phyloP scores from a whole-genome alignment of 306 rosid genomes.

The Vigna radiata region DNA sequence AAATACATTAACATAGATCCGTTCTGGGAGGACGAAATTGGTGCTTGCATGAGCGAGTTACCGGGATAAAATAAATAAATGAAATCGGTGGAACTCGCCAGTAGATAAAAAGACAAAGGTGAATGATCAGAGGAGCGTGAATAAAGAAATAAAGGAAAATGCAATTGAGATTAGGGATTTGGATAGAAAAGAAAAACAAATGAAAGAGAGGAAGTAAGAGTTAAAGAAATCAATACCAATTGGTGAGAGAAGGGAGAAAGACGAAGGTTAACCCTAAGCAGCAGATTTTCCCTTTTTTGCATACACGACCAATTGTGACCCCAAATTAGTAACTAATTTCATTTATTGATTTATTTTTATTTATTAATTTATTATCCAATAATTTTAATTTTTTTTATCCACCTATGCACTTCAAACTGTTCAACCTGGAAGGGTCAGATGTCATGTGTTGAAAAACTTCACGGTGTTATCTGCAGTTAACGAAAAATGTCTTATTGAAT shows the following conservation, averaged over 20 bases:
- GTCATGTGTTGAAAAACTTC: too few relatives aligned
- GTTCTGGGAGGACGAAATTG: neutral
- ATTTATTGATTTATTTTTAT: too few relatives aligned
- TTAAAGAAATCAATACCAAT: neutral
- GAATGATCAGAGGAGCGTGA: neutral
- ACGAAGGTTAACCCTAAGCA: neutral
- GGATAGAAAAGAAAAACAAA: neutral
- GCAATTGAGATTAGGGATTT: neutral
- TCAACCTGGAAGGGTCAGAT: too few relatives aligned
- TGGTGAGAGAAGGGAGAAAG: neutral
- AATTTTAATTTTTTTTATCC: too few relatives aligned
- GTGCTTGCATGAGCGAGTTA: neutral
- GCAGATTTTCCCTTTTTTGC: too few relatives aligned
- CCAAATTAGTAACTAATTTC: too few relatives aligned
- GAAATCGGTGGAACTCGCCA: neutral
- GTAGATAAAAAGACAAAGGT: neutral
- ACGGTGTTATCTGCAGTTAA: too few relatives aligned
- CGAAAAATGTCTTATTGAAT: too few relatives aligned
- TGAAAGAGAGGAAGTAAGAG: neutral
- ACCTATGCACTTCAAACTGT: too few relatives aligned
- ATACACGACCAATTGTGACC: too few relatives aligned
- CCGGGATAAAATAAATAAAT: constrained; percentile 6
- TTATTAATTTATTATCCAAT: too few relatives aligned
- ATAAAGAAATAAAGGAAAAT: constrained; percentile 1
- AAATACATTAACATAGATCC: constrained; percentile 27